Base-by-base conservation (phyloP, 345 rosid species). In the Jatropha curcas region DNA sequence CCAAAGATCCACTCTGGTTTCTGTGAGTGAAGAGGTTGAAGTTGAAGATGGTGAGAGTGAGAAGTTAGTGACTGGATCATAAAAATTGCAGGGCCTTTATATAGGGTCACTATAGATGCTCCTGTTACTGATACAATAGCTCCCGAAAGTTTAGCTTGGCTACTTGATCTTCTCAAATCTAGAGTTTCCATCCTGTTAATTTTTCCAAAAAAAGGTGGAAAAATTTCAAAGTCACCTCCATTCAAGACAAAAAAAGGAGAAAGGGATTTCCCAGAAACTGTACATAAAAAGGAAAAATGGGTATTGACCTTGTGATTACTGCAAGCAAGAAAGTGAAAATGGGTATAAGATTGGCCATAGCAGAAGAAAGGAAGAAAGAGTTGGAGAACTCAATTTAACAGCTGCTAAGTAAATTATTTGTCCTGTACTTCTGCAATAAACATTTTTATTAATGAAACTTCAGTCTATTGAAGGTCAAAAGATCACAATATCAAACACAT, bases 1-100 rank as follows among this genome's bases (percentile, higher is more conserved):
- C 89, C 88, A 1, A 76, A 4, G 27, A 81, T 43, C 90, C 94
- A 89, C 37, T 82, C 81, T 14, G 77, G 78, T 50, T 80, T 57
- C 17, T 72, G 72, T 22, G 82, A 4, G 20, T 37, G 27, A 34
- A 79, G 76, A 60, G n/a, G n/a, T n/a, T n/a, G n/a, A n/a, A 45
- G 75, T 0, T 50, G 71, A 12, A 60, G 69, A 70, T 71, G 64
- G 9, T 67, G 17, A 28, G 61, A 60, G 37, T 27, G 13, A 45
- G 74, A 45, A 65, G 48, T 48, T 22, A 65, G 43, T 39, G 41
- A 5, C 0, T 8, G 50, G 4, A 74, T 27, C 46, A 14, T 73
- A 63, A 74, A 69, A 34, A 83, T 58, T 17, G 75, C 45, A 34
- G 86, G 84, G 34, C 86, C 86, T 60, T 62, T 65, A 25, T 80